Evolutionary conservation across 2,329 filamentous ascomycete species (phyloP), one percentile per base, ranked within the genome.

Genomic region (Chaetomiaceae sp.): DNA sequence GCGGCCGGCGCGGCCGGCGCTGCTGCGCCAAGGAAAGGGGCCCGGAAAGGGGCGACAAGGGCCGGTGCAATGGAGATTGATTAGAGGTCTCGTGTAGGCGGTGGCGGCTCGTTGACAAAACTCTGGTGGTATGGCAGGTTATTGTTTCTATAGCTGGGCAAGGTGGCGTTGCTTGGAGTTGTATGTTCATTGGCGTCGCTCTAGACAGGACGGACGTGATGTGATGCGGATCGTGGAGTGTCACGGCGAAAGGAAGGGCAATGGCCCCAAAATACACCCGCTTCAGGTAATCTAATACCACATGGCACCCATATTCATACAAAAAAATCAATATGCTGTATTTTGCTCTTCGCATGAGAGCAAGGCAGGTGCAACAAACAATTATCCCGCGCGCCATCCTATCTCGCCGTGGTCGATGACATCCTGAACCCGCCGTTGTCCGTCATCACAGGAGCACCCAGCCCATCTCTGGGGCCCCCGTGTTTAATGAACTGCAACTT

Each of bases 51-150:
- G 30, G 51, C 19, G 12, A 31, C 33, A 14, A 48, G 30, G 45
- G 42, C 44, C 14, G 38, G n/a, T 41, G 51, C 57, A 17, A 57
- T 58, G 55, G 53, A 60, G 40, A 51, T 60, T 25, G 58, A 61
- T 17, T 59, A 54, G n/a, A n/a, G n/a, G n/a, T n/a, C n/a, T n/a
- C n/a, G n/a, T n/a, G n/a, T n/a, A n/a, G n/a, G n/a, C n/a, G n/a
- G n/a, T n/a, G n/a, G n/a, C n/a, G n/a, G n/a, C n/a, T n/a, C n/a
- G n/a, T n/a, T n/a, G n/a, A n/a, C n/a, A n/a, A n/a, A n/a, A n/a
- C n/a, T n/a, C n/a, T n/a, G n/a, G n/a, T n/a, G n/a, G n/a, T n/a
- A n/a, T n/a, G n/a, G n/a, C n/a, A n/a, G n/a, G n/a, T n/a, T n/a
- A n/a, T n/a, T n/a, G n/a, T n/a, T n/a, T n/a, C n/a, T n/a, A n/a